phyloP scores from a whole-genome alignment of 495 filamentous ascomycete genomes.

The Symbiotaphrina buchneri region DNA sequence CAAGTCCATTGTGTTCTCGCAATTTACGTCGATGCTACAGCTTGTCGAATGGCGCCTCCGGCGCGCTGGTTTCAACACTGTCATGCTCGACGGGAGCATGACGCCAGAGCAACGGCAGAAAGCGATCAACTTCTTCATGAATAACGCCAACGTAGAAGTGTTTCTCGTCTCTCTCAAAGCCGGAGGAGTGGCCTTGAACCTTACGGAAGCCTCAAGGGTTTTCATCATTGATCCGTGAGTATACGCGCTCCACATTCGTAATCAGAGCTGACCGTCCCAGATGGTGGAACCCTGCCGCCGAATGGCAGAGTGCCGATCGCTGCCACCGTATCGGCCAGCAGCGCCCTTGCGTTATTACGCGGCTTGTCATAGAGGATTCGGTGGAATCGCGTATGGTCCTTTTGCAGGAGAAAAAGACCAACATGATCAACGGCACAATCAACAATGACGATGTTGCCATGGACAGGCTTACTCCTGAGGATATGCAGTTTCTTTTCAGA shows the following conservation, averaged over 20 bases:
- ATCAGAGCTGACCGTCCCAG: no score
- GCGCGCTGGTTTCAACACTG: slow-evolving; percentile 85
- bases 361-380: slow-evolving; percentile 85
- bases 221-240: slow-evolving; percentile 90
- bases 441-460: slow-evolving; percentile 74
- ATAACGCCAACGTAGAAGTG: slow-evolving; percentile 71
- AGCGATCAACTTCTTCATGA: slow-evolving; percentile 91
- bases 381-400: slow-evolving; percentile 88
- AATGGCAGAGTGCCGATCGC: slow-evolving; percentile 93
- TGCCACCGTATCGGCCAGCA: slow-evolving; percentile 94
- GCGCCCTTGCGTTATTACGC: slow-evolving; percentile 81
- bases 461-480: slow-evolving; percentile 72
- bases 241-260: no score
- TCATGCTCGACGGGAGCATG: slow-evolving; percentile 95
- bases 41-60: slow-evolving; percentile 87
- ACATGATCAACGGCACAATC: slow-evolving; percentile 88
- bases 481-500: slow-evolving; percentile 88
- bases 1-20: slow-evolving; percentile 64
- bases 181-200: slow-evolving; percentile 82
- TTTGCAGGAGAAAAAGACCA: slow-evolving; percentile 91
- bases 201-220: slow-evolving; percentile 82
- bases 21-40: slow-evolving; percentile 53
- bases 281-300: slow-evolving; percentile 95
- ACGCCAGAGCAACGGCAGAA: slow-evolving; percentile 76
- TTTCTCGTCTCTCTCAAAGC: slow-evolving; percentile 91